Conservation (phyloP, 1,139 yeast genomes). For the Kurtzmaniella quercitrusa region DNA sequence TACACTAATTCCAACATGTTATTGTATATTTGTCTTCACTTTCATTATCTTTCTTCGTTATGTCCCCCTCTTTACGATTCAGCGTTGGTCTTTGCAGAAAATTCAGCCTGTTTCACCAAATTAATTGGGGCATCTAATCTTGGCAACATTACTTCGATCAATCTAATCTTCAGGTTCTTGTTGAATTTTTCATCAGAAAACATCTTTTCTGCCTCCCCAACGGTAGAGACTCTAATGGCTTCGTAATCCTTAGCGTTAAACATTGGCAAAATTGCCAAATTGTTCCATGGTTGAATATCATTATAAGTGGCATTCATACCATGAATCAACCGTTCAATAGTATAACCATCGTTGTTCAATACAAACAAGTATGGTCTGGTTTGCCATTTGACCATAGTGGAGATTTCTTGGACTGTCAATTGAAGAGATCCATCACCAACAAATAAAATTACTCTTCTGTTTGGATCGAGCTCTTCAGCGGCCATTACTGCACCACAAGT, state of each 20-base stretch:
- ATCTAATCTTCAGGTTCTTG: slow-evolving; percentile 26
- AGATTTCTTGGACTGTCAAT: slow-evolving; percentile 39
- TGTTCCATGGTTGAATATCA: slow-evolving; percentile 38
- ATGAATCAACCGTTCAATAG: slow-evolving; percentile 38
- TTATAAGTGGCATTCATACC: slow-evolving; percentile 33
- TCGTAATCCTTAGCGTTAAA: slow-evolving; percentile 30
- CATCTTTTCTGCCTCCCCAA: slow-evolving; percentile 23
- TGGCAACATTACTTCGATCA: slow-evolving; percentile 33
- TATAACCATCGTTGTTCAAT: slow-evolving; percentile 37
- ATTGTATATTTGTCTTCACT: neutral
- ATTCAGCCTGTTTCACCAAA: slow-evolving; percentile 26
- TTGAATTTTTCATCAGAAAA: slow-evolving; percentile 25
- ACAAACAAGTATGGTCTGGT: slow-evolving; percentile 33
- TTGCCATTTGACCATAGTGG: slow-evolving; percentile 31
- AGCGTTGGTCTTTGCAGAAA: slow-evolving; percentile 19
- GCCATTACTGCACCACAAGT: slow-evolving; percentile 31
- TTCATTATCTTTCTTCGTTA: neutral
- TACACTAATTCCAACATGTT: too few relatives aligned
- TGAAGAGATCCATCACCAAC: slow-evolving; percentile 44
- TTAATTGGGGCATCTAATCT: slow-evolving; percentile 35
- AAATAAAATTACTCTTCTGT: slow-evolving; percentile 30
- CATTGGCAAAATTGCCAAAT: slow-evolving; percentile 25
- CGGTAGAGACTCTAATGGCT: slow-evolving; percentile 19
- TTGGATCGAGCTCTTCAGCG: slow-evolving; percentile 30
- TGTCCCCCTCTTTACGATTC: neutral